Evolutionary conservation across 2,329 filamentous ascomycete species (phyloP).

Genomic region (Neopestalotiopsis rosae): DNA sequence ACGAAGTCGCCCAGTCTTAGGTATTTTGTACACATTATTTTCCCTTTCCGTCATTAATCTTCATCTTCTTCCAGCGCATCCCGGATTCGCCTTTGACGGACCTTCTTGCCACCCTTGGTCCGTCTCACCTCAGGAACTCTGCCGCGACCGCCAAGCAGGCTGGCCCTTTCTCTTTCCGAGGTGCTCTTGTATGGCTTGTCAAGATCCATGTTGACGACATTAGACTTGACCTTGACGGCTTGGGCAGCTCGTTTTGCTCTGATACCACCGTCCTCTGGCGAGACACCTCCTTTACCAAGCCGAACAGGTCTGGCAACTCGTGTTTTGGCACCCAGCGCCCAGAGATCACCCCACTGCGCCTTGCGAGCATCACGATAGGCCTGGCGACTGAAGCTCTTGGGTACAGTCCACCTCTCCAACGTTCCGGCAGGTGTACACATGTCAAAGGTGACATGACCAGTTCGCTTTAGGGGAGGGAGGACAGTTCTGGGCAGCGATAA

Average conservation of each 20-base stretch:
- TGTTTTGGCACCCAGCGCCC: conserved; percentile 94
- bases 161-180: conserved; percentile 34
- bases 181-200: conserved; percentile 41
- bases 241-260: conserved; percentile 39
- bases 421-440: conserved; percentile 85
- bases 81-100: conserved; percentile 32
- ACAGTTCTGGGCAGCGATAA: conserved; percentile 80
- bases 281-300: conserved; percentile 54
- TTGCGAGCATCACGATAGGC: conserved; percentile 95
- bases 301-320: conserved; percentile 66
- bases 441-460: conserved; percentile 87
- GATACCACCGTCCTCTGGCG: conserved; percentile 51
- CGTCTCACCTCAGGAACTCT: conserved; percentile 39
- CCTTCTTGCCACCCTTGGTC: conserved; percentile 47
- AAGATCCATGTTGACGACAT: conserved; percentile 45
- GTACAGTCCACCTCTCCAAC: conserved; percentile 93
- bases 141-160: conserved; percentile 26
- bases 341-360: conserved; percentile 88
- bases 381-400: conserved; percentile 77
- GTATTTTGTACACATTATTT: background rate
- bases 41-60: background rate
- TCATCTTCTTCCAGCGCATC: conserved; percentile 44
- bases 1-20: background rate
- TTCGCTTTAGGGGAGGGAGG: conserved; percentile 82
- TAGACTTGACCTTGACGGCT: conserved; percentile 36